phyloP scores from a whole-genome alignment of 2,329 filamentous ascomycete species.

The Trichophyton simii region DNA sequence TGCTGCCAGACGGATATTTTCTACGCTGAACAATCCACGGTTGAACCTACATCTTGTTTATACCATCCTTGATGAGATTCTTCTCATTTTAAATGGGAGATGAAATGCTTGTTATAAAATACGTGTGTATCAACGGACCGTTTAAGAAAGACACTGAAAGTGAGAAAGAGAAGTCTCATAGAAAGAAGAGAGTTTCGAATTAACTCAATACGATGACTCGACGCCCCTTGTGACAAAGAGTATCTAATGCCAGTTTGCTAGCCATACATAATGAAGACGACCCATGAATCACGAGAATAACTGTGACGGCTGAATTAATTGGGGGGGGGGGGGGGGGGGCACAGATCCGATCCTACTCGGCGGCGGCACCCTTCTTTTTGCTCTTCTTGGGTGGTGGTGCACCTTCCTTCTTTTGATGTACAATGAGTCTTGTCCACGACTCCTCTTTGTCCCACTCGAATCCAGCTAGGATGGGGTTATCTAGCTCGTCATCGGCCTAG shows the following conservation, averaged over 20 bases:
- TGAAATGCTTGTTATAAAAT: background rate
- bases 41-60: constrained; percentile 67
- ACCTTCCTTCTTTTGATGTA: constrained; percentile 67
- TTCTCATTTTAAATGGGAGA: constrained; percentile 42
- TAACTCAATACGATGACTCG: background rate
- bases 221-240: background rate
- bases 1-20: constrained; percentile 77
- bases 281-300: background rate
- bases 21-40: constrained; percentile 77
- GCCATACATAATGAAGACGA: background rate
- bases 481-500: constrained; percentile 82
- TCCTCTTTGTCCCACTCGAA: constrained; percentile 96
- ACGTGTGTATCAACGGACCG: background rate
- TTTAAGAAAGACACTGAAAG: background rate
- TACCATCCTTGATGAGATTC: constrained; percentile 58
- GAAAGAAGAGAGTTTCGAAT: background rate
- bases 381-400: constrained; percentile 45
- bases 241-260: constrained; percentile 2
- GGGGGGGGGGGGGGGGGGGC: no score
- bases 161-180: background rate
- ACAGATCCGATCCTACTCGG: background rate
- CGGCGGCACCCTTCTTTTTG: constrained; percentile 43
- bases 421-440: constrained; percentile 74
- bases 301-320: no score
- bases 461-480: constrained; percentile 73